Evolutionary conservation across 1,139 yeast species (phyloP), one percentile per base, ranked within the genome.

Genomic region (Blastobotrys illinoisensis): DNA sequence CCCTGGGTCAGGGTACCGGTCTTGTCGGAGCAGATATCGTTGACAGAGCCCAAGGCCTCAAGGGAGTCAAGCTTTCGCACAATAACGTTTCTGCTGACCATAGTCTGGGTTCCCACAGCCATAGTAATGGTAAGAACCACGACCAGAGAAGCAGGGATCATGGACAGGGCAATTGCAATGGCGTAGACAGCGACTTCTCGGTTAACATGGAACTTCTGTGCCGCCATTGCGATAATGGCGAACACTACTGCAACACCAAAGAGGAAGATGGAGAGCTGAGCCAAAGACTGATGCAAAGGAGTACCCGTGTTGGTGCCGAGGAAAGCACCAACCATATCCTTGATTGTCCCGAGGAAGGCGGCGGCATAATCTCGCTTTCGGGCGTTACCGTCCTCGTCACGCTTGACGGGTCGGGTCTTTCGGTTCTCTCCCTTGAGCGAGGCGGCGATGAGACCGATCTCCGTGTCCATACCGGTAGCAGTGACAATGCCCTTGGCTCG

Each of bases 1-100:
- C 93, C 95, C 67, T 84, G 87, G 3, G 95, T 86, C 60, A 86
- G 75, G 36, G 95, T 86, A 58, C 93, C 95, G 7, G 95, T 86
- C 67, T 86, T 86, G 72, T 86, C 95, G 1, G 91, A 86, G 70
- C 95, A 86, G 64, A 86, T 85, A 65, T 86, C 91, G 66, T 85
- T 83, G 55, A 86, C 85, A 26, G 91, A 86, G 23, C 95, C 95
- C 48, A 86, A 75, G 23, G 90, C 90, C 67, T 86, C 95, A 49
- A 86, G 75, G 1, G 95, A 85, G 66, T 86, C 93, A 57, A 87
- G 76, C 63, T 85, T 86, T 64, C 95, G 77, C 18, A 87, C 90
- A 70, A 87, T 83, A 43, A 87, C 95, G 64, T 85, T 75, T 64
- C 85, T 79, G 50, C 73, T 70, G 46, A 83, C 86, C 95, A 87